Base-by-base conservation (phyloP, 495 filamentous ascomycete genomes). In the Poronia punctata region DNA sequence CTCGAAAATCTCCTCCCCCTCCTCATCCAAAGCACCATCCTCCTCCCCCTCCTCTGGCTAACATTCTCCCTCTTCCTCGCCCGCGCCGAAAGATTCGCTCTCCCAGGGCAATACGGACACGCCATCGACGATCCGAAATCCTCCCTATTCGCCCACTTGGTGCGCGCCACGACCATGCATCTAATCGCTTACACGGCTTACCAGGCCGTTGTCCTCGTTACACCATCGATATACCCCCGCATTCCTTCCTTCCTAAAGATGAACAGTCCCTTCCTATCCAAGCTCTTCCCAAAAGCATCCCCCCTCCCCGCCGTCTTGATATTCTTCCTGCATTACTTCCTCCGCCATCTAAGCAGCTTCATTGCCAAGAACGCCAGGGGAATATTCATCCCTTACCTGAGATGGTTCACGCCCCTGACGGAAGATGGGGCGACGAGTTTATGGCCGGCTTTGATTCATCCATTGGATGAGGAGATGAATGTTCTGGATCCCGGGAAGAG, bases 171-270 rank as follows among this genome's bases (percentile, higher is more conserved):
- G 0, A 23, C 44, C 2, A 44, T 46, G 38, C 53, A 57, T 14
- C 17, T 57, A 7, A 21, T 57, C n/a, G 33, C 53, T 14, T 53
- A 53, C 19, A 57, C 50, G 4, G 49, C 47, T 1, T 53, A 57
- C 28, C 53, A 57, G 14, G 7, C 53, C 2, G 38, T 40, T n/a
- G 50, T 28, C 12, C 15, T 21, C 12, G 10, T 30, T 20, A 30
- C 46, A 4, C 18, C 21, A 6, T 21, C 29, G 3, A 11, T 22
- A 14, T 19, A 23, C 12, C n/a, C n/a, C n/a, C n/a, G n/a, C n/a
- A n/a, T n/a, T n/a, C n/a, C n/a, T n/a, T 4, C 21, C 1, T 24
- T 9, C 10, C 10, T 21, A 10, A 30, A 22, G 15, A 4, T 8
- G 8, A n/a, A 8, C 18, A n/a, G 20, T 7, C 17, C 33, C 8